phyloP scores from a whole-genome alignment of 148 eudicot species.

The Chenopodium quinoa region DNA sequence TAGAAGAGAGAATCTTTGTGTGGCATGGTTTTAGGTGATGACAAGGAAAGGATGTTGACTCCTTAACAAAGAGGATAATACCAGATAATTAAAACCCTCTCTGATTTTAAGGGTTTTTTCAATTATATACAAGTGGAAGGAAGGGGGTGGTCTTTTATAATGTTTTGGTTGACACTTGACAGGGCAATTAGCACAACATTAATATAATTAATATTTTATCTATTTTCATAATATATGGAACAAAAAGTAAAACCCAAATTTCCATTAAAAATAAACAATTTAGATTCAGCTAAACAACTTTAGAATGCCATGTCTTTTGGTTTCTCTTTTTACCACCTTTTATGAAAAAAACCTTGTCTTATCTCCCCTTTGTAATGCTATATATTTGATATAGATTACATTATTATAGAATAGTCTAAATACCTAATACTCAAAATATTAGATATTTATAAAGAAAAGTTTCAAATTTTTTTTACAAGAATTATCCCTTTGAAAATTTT shows the following conservation, averaged over 20 bases:
- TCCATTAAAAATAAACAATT: constrained; percentile 8
- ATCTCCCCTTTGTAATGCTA: neutral
- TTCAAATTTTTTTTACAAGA: too few species aligned
- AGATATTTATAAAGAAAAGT: too few species aligned
- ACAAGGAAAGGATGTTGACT: constrained; percentile 82
- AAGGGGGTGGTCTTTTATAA: constrained; percentile 22
- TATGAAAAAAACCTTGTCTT: constrained; percentile 24
- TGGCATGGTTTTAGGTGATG: constrained; percentile 66
- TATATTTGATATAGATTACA: neutral
- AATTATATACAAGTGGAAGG: constrained; percentile 32
- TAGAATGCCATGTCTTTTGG: constrained; percentile 24
- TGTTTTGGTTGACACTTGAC: constrained; percentile 52
- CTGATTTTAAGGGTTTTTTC: constrained; percentile 27
- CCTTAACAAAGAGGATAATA: constrained; percentile 63
- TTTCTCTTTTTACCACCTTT: constrained; percentile 24
- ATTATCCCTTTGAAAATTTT: too few species aligned
- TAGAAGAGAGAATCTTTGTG: constrained; percentile 49
- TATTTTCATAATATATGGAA: neutral
- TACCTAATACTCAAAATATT: too few species aligned
- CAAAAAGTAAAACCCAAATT: constrained; percentile 22
- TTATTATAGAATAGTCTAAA: neutral
- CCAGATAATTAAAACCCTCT: constrained; percentile 52
- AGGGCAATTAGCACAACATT: constrained; percentile 23
- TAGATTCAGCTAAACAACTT: constrained; percentile 21
- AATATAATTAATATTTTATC: neutral